These are phyloP conservation scores for Onygena corvina DNA, from an alignment of 2,329 filamentous ascomycete species.

Conservation along the genomic window DNA sequence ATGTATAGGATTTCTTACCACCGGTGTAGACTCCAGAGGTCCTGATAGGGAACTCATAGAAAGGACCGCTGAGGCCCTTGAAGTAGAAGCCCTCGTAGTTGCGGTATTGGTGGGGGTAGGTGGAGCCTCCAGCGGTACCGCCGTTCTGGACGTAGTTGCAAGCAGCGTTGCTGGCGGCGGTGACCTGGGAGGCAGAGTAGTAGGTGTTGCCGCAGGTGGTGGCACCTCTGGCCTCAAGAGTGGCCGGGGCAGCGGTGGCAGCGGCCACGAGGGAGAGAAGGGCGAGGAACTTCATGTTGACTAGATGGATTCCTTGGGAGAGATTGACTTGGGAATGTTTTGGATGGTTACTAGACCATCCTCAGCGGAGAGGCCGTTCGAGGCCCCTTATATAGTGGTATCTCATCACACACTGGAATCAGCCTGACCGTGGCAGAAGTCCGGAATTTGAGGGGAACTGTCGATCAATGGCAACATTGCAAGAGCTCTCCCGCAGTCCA, in stretches of 20 bases:
- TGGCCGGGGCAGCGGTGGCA: not conserved
- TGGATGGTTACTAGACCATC: not conserved
- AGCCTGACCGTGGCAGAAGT: not conserved
- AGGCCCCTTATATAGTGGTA: not conserved
- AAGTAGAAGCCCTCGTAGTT: conserved; percentile 4
- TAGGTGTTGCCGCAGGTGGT: conserved; percentile 1
- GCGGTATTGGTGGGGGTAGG: conserved; percentile 1
- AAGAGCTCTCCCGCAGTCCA: not conserved
- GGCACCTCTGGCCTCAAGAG: conserved; percentile 2
- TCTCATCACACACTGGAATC: not conserved
- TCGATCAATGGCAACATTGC: conserved; percentile 2
- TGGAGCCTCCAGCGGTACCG: not conserved
- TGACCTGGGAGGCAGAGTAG: conserved; percentile 3
- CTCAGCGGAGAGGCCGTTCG: not conserved
- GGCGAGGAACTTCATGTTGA: conserved; percentile 1
- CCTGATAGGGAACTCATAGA: not conserved
- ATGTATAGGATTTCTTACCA: not conserved
- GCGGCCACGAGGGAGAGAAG: not conserved
- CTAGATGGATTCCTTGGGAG: not conserved
- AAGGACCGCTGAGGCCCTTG: not conserved
- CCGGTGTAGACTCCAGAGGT: conserved; percentile 3
- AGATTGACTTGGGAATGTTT: not conserved
- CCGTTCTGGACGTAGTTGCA: not conserved
- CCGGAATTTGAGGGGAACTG: not conserved
- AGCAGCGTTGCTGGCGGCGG: conserved; percentile 1